Base-by-base conservation (phyloP, 1,284 basidiomycete genomes). In the Cystobasidium pallidum region DNA sequence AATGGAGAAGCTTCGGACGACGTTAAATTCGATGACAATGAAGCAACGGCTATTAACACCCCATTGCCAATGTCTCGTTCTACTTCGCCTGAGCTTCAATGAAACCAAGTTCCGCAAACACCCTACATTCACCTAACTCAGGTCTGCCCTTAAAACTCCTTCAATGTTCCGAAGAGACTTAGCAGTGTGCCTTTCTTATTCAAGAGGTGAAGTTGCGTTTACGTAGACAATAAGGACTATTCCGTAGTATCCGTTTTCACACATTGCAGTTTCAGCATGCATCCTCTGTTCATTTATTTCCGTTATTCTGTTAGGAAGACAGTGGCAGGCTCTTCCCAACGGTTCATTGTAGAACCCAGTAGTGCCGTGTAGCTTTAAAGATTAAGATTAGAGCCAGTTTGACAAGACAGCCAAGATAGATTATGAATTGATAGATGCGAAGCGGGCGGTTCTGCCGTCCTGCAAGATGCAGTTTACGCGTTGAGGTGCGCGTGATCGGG, bases 1-100 rank as follows among this genome's bases (percentile, higher is more conserved):
- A 55, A 55, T 17, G 30, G 26, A 30, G 34, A 66, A 24, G 39
- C 17, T 51, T 26, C 28, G 32, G 17, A 21, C 6, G 39, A 59
- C 32, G 26, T 32, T n/a, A 62, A 6, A 15, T 41, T 36, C 36
- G 43, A 19, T 41, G 62, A 21, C 0, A 24, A 47, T 34, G 26
- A 51, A 36, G 21, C 30, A 3, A 36, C 32, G 1, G 45, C 62
- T 51, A 41, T 49, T 10, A 43, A 36, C 51, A 36, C 32, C 32
- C 47, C 62, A 1, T 28, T 64, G 62, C 47, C 45, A 32, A 36
- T 36, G 45, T 47, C 62, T 21, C 62, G 62, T 3, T 19, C 47
- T 15, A 10, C 62, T 1, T 64, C 62, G 19, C 62, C 45, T 49
- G 62, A 43, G 21, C 39, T n/a, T 47, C 58, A 45, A 45, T 45